Evolutionary conservation across 495 filamentous ascomycete genomes (phyloP), one percentile per base, ranked within the genome.

Genomic region (Emericellopsis terricola): DNA sequence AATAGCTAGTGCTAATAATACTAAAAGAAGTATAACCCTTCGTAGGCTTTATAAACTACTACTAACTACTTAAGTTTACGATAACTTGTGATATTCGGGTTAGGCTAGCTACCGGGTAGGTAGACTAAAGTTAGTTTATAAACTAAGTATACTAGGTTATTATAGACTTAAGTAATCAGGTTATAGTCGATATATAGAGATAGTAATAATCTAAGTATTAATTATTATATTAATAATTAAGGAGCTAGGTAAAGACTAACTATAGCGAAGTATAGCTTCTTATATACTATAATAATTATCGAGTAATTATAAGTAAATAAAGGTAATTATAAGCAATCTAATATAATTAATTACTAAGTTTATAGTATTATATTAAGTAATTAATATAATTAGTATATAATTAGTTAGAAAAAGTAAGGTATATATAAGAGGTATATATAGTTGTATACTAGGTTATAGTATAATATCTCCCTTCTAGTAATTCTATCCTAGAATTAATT

Each of bases 341-440:
- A 28, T 15, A 29, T 28, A 4, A 31, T 28, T 28, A 29, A 37
- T 15, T 11, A 28, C 29, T 37, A n/a, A 29, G 13, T 15, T 31
- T 15, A 28, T 28, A 31, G 8, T 28, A 16, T 15, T 4, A 31
- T 28, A 15, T 31, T 6, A 28, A n/a, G n/a, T n/a, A n/a, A 28
- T 28, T 6, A 4, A 6, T 29, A n/a, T 13, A 28, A 28, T 28
- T 28, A 28, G 16, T 6, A 34, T 16, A 11, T 5, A 31, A 17
- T 28, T 16, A 28, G 19, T 36, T 36, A 37, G 18, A 37, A 18
- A 15, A 28, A 37, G 19, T 37, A 7, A n/a, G n/a, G n/a, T n/a
- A n/a, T n/a, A n/a, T n/a, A n/a, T n/a, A n/a, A n/a, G n/a, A n/a
- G n/a, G n/a, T n/a, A n/a, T n/a, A n/a, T n/a, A n/a, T n/a, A n/a